Conservation (phyloP, 441 rosid species). For the Adansonia rubrostipa region DNA sequence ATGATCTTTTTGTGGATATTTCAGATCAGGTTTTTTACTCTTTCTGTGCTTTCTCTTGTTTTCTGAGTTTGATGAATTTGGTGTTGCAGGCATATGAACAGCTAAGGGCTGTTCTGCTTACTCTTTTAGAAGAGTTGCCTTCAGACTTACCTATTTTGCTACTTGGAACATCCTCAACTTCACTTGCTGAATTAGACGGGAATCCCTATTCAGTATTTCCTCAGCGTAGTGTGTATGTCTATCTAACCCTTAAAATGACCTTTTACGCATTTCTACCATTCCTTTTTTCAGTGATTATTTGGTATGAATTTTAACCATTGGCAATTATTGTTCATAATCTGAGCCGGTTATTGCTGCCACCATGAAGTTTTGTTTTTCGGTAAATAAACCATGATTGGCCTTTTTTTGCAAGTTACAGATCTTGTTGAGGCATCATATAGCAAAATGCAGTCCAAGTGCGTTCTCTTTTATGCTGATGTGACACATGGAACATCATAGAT, state of each 20-base stretch:
- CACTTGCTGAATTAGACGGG: slow-evolving; percentile 58
- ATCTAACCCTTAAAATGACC: slow-evolving; percentile 19
- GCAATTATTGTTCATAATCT: not conserved
- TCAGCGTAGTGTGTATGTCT: slow-evolving; percentile 74
- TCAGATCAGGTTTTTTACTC: slow-evolving; percentile 24
- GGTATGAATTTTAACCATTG: slow-evolving; percentile 14
- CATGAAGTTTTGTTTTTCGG: not conserved
- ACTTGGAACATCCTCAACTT: slow-evolving; percentile 73
- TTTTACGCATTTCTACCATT: not conserved
- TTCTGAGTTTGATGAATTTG: slow-evolving; percentile 32
- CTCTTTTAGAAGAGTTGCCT: slow-evolving; percentile 91
- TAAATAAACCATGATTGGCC: not conserved
- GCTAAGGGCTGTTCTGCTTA: slow-evolving; percentile 86
- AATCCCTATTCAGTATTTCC: slow-evolving; percentile 61
- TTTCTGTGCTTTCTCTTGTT: slow-evolving; percentile 21
- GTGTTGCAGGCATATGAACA: slow-evolving; percentile 91
- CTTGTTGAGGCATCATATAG: slow-evolving; percentile 12
- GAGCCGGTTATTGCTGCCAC: not conserved
- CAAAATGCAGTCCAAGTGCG: not conserved
- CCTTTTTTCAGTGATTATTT: not conserved
- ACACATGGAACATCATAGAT: slow-evolving; percentile 16
- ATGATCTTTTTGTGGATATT: not conserved
- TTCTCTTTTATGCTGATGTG: not conserved
- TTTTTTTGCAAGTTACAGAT: slow-evolving; percentile 8
- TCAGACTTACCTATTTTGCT: slow-evolving; percentile 84